Conservation (phyloP, 1,284 basidiomycete genomes). For the Cryptococcus sp. region DNA sequence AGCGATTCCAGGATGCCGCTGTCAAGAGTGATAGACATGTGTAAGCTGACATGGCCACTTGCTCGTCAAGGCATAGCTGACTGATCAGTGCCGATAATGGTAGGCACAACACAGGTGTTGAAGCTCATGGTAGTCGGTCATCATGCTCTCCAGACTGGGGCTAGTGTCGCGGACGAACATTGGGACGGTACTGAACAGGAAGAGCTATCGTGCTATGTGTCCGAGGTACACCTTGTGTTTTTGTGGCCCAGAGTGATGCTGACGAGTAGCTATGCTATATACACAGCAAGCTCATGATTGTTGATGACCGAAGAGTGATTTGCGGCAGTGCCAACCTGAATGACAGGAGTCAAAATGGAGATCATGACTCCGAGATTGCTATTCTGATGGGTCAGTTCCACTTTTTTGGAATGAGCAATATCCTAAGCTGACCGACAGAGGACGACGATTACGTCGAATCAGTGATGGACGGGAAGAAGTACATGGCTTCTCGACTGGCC, state of each 20-base stretch:
- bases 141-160: conserved; percentile 64
- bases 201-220: conserved; percentile 72
- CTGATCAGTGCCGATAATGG: conserved; percentile 31
- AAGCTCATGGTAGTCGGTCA: conserved; percentile 63
- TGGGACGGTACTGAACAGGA: conserved; percentile 80
- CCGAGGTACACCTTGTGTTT: conserved; percentile 57
- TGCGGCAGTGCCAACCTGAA: conserved; percentile 62
- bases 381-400: conserved; percentile 60
- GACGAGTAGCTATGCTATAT: conserved; percentile 40
- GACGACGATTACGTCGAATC: conserved; percentile 73
- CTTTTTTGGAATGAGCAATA: background rate
- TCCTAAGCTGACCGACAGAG: conserved; percentile 42
- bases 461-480: conserved; percentile 69
- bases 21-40: conserved; percentile 26
- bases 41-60: conserved; percentile 17
- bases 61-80: conserved; percentile 1
- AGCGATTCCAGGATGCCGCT: conserved; percentile 64
- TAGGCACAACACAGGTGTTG: conserved; percentile 4
- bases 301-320: conserved; percentile 82
- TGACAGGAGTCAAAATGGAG: conserved; percentile 56
- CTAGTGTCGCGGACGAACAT: conserved; percentile 61
- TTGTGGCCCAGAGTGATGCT: background rate
- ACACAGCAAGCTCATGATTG: conserved; percentile 69
- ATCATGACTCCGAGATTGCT: conserved; percentile 90
- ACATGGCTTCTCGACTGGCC: conserved; percentile 40